A percentile compares a stretch with the other conserved stretches of the same genome.
phyloP scores from a whole-genome alignment of 1,284 basidiomycete genomes.

The Cryptococcus amylolentus region DNA sequence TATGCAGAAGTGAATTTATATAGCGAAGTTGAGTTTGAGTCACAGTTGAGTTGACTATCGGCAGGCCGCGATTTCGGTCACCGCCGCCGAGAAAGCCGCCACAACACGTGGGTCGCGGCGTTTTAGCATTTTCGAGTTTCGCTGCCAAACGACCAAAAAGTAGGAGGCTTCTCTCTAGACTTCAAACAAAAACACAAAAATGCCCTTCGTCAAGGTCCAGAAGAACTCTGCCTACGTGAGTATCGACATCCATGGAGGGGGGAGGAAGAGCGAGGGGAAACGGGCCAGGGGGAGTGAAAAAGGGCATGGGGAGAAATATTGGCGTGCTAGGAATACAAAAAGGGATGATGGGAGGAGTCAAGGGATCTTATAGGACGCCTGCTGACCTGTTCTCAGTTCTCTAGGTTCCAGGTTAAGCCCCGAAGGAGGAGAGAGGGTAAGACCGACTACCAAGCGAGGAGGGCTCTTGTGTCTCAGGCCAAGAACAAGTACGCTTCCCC shows the following conservation, averaged over 20 bases:
- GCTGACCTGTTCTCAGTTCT: conserved; percentile 55
- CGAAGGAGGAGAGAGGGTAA: conserved; percentile 93
- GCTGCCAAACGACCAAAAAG: no score
- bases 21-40: background rate
- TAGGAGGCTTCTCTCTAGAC: background rate
- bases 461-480: conserved; percentile 92
- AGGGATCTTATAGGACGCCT: background rate
- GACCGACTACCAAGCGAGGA: conserved; percentile 99
- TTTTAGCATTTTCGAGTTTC: no score
- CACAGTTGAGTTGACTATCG: background rate
- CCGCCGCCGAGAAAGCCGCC: background rate
- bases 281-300: background rate
- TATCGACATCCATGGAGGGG: no score
- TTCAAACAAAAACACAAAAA: conserved; percentile 32
- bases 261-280: no score
- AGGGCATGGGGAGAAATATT: no score
- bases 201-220: conserved; percentile 57
- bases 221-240: conserved; percentile 74
- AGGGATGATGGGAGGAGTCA: no score
- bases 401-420: conserved; percentile 95
- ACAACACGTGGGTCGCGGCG: background rate
- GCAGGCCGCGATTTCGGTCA: background rate
- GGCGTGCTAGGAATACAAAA: background rate
- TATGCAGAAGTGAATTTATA: background rate
- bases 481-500: conserved; percentile 99